A percentile compares a stretch with the other conserved stretches of the same genome.
Conservation (phyloP, 2,329 filamentous ascomycete species). For the Lecanicillium sp. region DNA sequence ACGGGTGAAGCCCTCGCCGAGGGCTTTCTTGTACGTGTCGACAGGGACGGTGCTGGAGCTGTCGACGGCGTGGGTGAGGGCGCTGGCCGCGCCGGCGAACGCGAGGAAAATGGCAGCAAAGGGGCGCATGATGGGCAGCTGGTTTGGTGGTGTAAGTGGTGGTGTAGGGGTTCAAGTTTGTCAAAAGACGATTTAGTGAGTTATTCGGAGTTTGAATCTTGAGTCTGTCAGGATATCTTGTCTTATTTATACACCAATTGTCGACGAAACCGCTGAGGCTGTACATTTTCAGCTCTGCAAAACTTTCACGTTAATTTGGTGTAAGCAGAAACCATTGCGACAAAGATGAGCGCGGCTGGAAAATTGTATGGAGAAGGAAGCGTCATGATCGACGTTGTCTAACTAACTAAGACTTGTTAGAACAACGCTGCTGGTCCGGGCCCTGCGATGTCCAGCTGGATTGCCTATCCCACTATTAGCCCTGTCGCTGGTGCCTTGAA, state of each 20-base stretch:
- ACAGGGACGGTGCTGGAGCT: slow-evolving; percentile 3
- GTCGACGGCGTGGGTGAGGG: slow-evolving; percentile 12
- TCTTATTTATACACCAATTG: too few species aligned
- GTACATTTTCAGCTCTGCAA: background rate
- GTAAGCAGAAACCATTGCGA: background rate
- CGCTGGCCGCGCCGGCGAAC: background rate
- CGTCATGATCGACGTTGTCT: background rate
- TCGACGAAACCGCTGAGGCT: background rate
- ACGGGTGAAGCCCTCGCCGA: slow-evolving; percentile 12
- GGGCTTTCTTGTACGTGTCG: slow-evolving; percentile 10
- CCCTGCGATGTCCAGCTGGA: background rate
- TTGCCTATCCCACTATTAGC: slow-evolving; percentile 5
- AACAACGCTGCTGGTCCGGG: background rate
- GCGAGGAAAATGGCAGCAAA: background rate
- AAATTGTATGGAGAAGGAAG: background rate
- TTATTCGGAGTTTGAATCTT: background rate
- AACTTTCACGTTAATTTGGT: background rate
- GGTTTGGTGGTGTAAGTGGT: background rate
- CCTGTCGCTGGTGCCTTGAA: background rate
- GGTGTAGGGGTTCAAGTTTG: background rate
- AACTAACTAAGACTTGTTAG: background rate
- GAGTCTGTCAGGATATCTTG: too few species aligned
- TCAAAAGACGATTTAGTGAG: too few species aligned
- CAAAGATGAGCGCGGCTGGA: too few species aligned
- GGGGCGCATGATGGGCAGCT: slow-evolving; percentile 2